Evolutionary conservation across 805 yeast genomes (phyloP).

Genomic region (Wickerhamomyces ciferrii): DNA sequence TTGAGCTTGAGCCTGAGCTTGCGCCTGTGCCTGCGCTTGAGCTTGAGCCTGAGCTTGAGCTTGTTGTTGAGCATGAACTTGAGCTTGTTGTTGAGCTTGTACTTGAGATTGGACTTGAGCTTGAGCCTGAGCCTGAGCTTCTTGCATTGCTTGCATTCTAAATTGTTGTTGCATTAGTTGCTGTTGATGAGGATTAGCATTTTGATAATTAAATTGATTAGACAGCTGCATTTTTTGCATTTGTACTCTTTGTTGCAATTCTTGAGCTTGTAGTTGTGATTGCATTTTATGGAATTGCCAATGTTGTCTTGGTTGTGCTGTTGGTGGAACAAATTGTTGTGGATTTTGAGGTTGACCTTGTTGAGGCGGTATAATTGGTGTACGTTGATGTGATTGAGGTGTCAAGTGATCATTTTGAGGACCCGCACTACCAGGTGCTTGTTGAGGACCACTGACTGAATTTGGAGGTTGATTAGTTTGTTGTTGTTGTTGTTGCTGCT

Average conservation of each 20-base stretch:
- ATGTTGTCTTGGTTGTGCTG: conserved; percentile 5
- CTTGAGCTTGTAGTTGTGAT: conserved; percentile 14
- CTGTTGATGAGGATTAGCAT: conserved; percentile 12
- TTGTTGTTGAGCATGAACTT: background rate
- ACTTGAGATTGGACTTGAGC: background rate
- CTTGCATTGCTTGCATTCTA: background rate
- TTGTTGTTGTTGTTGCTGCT: conserved; percentile 3
- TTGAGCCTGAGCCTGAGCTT: background rate
- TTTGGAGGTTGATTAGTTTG: conserved; percentile 1
- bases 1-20: conserved; percentile 1
- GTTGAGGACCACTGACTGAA: background rate
- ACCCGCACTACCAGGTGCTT: background rate
- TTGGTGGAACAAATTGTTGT: background rate
- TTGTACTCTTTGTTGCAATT: conserved; percentile 18
- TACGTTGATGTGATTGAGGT: background rate
- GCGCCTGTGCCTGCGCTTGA: background rate
- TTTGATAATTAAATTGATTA: conserved; percentile 8
- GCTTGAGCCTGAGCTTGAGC: background rate
- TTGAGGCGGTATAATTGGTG: background rate
- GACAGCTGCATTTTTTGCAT: conserved; percentile 17
- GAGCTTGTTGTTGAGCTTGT: background rate
- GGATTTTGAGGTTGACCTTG: conserved; percentile 5
- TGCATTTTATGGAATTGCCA: conserved; percentile 18
- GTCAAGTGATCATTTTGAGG: background rate
- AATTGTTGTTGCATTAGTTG: conserved; percentile 9